Evolutionary conservation across 345 rosid species (phyloP).

Genomic region (Noccaea bulbosa): DNA sequence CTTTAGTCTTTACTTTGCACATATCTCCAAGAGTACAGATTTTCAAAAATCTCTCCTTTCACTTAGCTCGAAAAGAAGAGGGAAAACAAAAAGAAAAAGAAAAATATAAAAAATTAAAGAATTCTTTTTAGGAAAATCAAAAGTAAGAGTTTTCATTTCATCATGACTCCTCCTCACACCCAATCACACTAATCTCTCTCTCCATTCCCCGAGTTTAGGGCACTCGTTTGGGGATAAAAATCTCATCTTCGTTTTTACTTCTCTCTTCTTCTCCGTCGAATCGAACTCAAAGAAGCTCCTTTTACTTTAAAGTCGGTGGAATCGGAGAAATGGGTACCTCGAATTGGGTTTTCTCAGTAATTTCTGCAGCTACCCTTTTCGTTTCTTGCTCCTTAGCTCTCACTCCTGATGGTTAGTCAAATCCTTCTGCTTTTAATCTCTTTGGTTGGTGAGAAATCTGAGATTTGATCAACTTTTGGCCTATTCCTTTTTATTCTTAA

Average conservation of each 20-base stretch:
- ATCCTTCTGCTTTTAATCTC: neutral
- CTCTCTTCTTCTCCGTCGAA: neutral
- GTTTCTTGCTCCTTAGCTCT: constrained; percentile 40
- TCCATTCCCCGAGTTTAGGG: constrained; percentile 29
- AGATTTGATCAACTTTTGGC: constrained; percentile 27
- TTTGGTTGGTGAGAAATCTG: constrained; percentile 34
- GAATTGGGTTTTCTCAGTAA: constrained; percentile 21
- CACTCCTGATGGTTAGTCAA: constrained; percentile 44
- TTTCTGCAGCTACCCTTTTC: constrained; percentile 36
- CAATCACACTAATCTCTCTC: constrained; percentile 31
- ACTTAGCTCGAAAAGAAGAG: constrained; percentile 45
- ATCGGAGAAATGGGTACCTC: constrained; percentile 22
- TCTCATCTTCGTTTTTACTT: constrained; percentile 14
- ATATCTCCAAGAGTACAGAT: constrained; percentile 23
- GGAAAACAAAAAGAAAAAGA: constrained; percentile 22
- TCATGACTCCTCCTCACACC: constrained; percentile 38
- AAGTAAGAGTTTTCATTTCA: constrained; percentile 33
- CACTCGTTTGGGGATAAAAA: constrained; percentile 20
- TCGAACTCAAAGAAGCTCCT: neutral
- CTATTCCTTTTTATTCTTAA: neutral
- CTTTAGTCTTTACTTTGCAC: constrained; percentile 30
- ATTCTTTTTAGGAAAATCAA: constrained; percentile 39
- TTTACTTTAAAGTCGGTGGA: neutral
- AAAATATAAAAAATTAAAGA: neutral
- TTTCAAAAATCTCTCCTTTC: constrained; percentile 37